Evolutionary conservation across 2,329 filamentous ascomycete genomes (phyloP), one percentile per base, ranked within the genome.

Genomic region (Rutstroemia sp.): DNA sequence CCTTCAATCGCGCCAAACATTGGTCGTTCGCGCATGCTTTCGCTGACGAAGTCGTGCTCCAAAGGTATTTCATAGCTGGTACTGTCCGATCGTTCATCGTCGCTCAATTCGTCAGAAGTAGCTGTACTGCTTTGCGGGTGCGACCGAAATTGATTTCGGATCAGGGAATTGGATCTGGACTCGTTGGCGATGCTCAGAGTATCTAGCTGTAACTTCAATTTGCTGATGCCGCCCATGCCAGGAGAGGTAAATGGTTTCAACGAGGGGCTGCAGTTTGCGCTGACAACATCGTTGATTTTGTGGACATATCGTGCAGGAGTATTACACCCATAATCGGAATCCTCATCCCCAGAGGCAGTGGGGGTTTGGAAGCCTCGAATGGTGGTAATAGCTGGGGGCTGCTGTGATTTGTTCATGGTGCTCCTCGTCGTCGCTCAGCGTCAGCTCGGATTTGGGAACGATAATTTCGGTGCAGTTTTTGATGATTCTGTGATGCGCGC

Each of bases 51-150:
- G 69, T 96, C 92, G 60, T 89, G 75, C 63, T 94, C 88, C 39
- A 96, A 78, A 52, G 83, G 83, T 61, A 96, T 84, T 73, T 96
- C 89, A 68, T 96, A 96, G 68, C 85, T 88, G 51, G 88, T 88
- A 69, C 81, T 80, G 65, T 92, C 88, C 1, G 87, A 92, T 42
- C 77, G 76, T 53, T 68, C 68, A 54, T 83, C 82, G 62, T 87
- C 84, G 63, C 81, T 86, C 63, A 78, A 69, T 8, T 67, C 68
- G 65, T 63, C 65, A 8, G 66, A 65, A 12, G 64, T 64, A 14
- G 64, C 64, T 5, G 66, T 65, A 51, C 65, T 68, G 54, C 67
- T 80, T 64, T 75, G 79, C 65, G 74, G 83, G 80, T 86, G 63
- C 78, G 76, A 63, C 73, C 75, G 68, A 78, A 84, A 62, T 79